Evolutionary conservation across 306 rosid genomes (phyloP).

Genomic region (Cajanus cajan): DNA sequence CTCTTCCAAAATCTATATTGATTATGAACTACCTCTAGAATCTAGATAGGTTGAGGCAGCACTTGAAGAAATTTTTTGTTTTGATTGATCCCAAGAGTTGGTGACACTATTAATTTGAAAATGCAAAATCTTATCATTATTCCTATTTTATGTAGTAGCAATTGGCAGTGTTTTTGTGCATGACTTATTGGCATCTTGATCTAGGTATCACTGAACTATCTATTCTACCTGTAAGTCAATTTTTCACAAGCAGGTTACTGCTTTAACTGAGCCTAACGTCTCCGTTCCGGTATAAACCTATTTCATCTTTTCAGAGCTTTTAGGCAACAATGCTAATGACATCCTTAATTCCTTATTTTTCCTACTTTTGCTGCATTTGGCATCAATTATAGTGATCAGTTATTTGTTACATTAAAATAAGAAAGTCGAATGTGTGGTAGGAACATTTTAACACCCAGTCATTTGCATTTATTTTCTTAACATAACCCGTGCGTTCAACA

Average conservation of each 20-base stretch:
- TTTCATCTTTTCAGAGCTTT: neutral
- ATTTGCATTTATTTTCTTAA: neutral
- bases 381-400: neutral
- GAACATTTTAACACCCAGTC: neutral
- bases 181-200: neutral
- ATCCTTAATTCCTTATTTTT: neutral
- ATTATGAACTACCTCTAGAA: neutral
- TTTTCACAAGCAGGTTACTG: neutral
- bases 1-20: neutral
- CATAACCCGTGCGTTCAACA: neutral
- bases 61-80: neutral
- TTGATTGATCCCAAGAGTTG: neutral
- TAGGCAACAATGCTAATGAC: neutral
- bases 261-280: neutral
- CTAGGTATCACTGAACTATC: neutral
- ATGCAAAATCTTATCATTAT: neutral
- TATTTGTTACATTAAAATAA: neutral
- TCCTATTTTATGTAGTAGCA: no score
- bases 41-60: slow-evolving; percentile 8
- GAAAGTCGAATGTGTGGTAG: neutral
- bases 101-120: neutral
- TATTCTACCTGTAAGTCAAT: neutral
- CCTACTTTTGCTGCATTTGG: neutral
- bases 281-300: neutral
- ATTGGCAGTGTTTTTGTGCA: neutral